A percentile compares a stretch with the other conserved stretches of the same genome.
These are phyloP conservation scores for Davidsoniella virescens DNA, from an alignment of 2,329 filamentous ascomycete species.

Conservation along the genomic window DNA sequence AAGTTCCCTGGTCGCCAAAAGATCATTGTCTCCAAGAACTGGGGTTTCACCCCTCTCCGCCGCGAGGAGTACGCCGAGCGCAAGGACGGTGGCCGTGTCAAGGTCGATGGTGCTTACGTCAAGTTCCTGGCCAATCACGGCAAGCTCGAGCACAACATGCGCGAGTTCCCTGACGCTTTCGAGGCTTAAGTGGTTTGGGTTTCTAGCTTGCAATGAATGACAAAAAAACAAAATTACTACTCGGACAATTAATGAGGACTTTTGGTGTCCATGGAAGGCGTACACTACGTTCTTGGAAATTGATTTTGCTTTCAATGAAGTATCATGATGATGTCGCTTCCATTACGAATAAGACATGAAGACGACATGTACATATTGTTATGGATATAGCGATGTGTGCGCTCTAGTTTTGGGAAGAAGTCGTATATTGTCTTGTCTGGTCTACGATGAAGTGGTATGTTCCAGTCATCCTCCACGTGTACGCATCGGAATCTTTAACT, in stretches of 20 bases:
- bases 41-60: conserved; percentile 97
- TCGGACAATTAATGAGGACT: conserved; percentile 4
- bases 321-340: too few species aligned
- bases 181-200: conserved; percentile 30
- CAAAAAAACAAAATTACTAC: conserved; percentile 12
- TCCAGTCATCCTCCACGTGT: too few species aligned
- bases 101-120: conserved; percentile 97
- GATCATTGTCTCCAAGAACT: conserved; percentile 99
- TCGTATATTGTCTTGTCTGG: too few species aligned
- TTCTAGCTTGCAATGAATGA: conserved; percentile 14
- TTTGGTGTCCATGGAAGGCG: conserved; percentile 5
- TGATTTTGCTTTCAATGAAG: not conserved
- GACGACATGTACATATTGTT: too few species aligned
- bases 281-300: not conserved
- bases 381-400: too few species aligned
- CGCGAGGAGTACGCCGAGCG: conserved; percentile 95
- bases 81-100: conserved; percentile 83
- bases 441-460: too few species aligned
- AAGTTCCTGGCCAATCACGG: conserved; percentile 98
- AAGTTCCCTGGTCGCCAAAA: conserved; percentile 99
- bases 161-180: conserved; percentile 90
- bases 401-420: too few species aligned
- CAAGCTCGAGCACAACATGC: conserved; percentile 69
- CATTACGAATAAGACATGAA: too few species aligned
- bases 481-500: too few species aligned